Conservation (phyloP, 2,329 filamentous ascomycete species). For the Beauveria scarabaeidicola region DNA sequence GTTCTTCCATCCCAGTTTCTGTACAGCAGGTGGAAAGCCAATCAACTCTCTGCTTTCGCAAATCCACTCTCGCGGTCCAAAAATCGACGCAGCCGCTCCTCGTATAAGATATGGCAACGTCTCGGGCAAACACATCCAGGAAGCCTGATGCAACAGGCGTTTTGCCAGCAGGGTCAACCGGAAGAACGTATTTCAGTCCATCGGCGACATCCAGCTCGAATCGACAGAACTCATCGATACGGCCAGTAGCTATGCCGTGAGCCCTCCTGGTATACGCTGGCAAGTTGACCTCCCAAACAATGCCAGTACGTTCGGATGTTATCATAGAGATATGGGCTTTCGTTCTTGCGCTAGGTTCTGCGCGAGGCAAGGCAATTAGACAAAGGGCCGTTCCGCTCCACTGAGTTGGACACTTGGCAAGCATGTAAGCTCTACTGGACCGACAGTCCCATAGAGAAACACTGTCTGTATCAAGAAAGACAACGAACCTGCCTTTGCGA, state of each 20-base stretch:
- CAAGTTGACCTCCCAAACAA: constrained; percentile 71
- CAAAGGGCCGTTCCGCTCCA: constrained; percentile 67
- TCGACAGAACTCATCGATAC: constrained; percentile 56
- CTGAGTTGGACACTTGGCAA: constrained; percentile 44
- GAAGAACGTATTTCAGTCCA: constrained; percentile 60
- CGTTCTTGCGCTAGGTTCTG: constrained; percentile 46
- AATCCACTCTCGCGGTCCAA: constrained; percentile 72
- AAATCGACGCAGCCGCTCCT: constrained; percentile 66
- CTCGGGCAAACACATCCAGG: constrained; percentile 75
- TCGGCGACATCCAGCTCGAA: constrained; percentile 58
- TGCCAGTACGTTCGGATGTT: constrained; percentile 65
- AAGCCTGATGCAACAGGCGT: constrained; percentile 64
- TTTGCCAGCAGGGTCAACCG: constrained; percentile 79
- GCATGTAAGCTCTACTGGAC: constrained; percentile 44
- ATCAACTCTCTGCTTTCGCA: constrained; percentile 51
- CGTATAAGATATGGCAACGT: constrained; percentile 81
- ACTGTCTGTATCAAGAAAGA: constrained; percentile 65
- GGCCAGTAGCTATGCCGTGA: constrained; percentile 16
- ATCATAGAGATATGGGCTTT: constrained; percentile 72
- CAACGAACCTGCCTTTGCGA: constrained; percentile 66
- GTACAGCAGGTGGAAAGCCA: constrained; percentile 78
- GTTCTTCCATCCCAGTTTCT: constrained; percentile 65
- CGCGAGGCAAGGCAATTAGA: constrained; percentile 62
- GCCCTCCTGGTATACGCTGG: constrained; percentile 36
- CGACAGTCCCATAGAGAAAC: constrained; percentile 77